Evolutionary conservation across 208 protist genomes (phyloP).

Genomic region (Wallacemonas sp.): DNA sequence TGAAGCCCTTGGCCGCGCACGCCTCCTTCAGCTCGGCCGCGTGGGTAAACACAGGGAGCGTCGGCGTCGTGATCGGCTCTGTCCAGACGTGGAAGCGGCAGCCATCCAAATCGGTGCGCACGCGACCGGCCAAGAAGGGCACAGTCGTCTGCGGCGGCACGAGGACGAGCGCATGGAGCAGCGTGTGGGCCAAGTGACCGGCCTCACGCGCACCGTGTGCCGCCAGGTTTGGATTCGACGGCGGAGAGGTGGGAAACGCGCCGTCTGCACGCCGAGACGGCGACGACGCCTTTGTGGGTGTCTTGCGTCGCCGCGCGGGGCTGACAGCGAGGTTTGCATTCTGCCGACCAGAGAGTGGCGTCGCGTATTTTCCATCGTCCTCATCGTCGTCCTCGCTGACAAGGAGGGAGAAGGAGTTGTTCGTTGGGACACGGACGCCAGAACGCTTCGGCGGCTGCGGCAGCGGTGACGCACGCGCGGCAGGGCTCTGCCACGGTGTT

Average conservation of each 20-base stretch:
- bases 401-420: no score
- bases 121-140: not conserved
- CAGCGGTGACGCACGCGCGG: no score
- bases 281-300: no score
- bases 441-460: no score
- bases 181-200: not conserved
- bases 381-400: no score
- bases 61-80: not conserved
- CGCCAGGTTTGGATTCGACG: not conserved
- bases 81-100: slow-evolving; percentile 1
- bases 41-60: not conserved
- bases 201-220: no score
- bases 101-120: not conserved
- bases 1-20: not conserved
- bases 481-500: not conserved
- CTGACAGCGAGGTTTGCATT: no score
- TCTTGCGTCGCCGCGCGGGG: no score
- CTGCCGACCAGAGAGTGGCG: no score
- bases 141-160: slow-evolving; percentile 11
- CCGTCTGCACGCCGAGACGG: no score
- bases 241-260: not conserved
- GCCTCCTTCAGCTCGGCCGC: not conserved
- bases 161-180: not conserved
- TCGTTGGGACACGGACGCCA: no score
- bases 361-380: no score